Base-by-base conservation (phyloP, 192 early-diverging fungal genomes). In the Backusella tuberculispora region DNA sequence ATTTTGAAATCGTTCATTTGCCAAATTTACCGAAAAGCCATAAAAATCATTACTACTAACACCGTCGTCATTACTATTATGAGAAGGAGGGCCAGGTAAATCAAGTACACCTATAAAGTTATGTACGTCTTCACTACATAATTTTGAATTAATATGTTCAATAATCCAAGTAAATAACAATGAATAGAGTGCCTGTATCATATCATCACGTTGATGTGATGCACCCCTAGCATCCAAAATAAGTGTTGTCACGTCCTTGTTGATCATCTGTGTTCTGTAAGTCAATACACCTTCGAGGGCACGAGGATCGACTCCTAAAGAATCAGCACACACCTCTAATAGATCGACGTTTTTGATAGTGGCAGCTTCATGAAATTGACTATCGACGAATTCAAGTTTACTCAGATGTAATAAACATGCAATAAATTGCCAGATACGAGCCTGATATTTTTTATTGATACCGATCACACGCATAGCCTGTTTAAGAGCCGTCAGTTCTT, bases 61-160 rank as follows among this genome's bases (percentile, higher is more conserved):
- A 34, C 29, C 53, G 83, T 79, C 88, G 82, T 95, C 78, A 87
- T 92, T 78, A 73, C 68, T 45, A 43, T 84, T 84, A 47, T 46
- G 77, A 63, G 83, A 83, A 73, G 90, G 83, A 85, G 94, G 96
- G 8, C 97, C 94, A 68, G 92, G 87, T 47, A 96, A 84, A 76
- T 98, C 97, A 24, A 96, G 85, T 45, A 98, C 84, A 67, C 94
- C 93, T 74, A 94, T 91, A 77, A 91, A 91, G 84, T 86, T 93
- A 73, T 85, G 83, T 64, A 85, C 82, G 14, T 90, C 85, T 17
- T 92, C 88, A 40, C 85, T 84, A 77, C 91, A 93, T 50, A 95
- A 83, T 80, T 92, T 93, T 12, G 90, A 84, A 83, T 96, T 96
- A 81, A 94, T 81, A 66, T 92, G 90, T 81, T 96, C 94, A 74